Conservation (phyloP, 345 rosid species). For the Mercurialis annua region DNA sequence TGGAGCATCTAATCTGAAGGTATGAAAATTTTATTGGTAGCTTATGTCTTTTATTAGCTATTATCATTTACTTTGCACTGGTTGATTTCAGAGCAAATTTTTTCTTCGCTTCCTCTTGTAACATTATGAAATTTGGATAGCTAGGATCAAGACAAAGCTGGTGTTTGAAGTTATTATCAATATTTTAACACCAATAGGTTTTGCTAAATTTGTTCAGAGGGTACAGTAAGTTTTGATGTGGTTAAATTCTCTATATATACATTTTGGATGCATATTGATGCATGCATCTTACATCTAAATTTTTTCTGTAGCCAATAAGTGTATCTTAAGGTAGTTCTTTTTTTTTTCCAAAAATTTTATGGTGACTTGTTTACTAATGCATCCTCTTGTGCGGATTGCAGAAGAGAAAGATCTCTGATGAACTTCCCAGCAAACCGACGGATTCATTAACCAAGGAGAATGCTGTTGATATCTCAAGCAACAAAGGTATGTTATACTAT, state of each 20-base stretch:
- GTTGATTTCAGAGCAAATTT: not conserved
- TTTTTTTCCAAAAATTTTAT: too few relatives aligned
- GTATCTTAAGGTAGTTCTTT: too few relatives aligned
- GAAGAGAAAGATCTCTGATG: constrained; percentile 54
- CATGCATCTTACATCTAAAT: too few relatives aligned
- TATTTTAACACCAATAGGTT: too few relatives aligned
- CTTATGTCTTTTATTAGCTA: not conserved
- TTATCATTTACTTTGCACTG: not conserved
- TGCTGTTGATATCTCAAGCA: constrained; percentile 17
- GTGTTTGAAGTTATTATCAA: not conserved
- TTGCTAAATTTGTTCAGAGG: too few relatives aligned
- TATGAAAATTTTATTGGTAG: constrained; percentile 4
- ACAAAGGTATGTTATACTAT: constrained; percentile 37
- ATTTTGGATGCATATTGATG: too few relatives aligned
- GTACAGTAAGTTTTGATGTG: too few relatives aligned
- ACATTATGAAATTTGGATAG: not conserved
- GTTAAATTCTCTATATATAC: too few relatives aligned
- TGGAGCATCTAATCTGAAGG: constrained; percentile 27
- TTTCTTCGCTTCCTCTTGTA: not conserved
- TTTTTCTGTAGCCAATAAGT: too few relatives aligned
- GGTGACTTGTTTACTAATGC: not conserved
- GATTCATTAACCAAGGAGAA: constrained; percentile 40
- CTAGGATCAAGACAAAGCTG: not conserved
- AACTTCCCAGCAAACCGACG: constrained; percentile 42
- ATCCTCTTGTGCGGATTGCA: constrained; percentile 19